phyloP scores from a whole-genome alignment of 2,329 filamentous ascomycete genomes.

The Penicillium verrucosum region DNA sequence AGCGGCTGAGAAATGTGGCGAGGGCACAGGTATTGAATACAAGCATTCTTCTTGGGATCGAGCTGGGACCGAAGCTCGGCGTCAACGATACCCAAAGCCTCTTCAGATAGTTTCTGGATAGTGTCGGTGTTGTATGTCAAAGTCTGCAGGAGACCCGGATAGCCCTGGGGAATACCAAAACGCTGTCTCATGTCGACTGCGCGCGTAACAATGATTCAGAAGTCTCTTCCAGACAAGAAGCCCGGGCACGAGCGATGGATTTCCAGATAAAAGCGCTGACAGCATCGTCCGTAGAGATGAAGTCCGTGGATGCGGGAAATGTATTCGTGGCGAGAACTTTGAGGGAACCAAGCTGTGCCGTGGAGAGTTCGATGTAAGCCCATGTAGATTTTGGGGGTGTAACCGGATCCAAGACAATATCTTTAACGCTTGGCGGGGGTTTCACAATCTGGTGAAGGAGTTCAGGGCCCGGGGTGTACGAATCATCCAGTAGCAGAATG shows the following conservation, averaged over 20 bases:
- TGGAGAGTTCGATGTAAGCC: constrained; percentile 15
- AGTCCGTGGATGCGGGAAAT: constrained; percentile 25
- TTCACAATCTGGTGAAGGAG: constrained; percentile 36
- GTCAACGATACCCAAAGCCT: constrained; percentile 36
- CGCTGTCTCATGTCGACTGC: constrained; percentile 49
- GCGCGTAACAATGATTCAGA: constrained; percentile 37
- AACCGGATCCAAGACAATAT: background rate
- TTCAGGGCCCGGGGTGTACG: constrained; percentile 37
- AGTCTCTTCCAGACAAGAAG: constrained; percentile 30
- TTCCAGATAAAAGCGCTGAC: constrained; percentile 54
- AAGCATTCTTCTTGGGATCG: constrained; percentile 26
- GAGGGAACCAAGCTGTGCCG: constrained; percentile 5
- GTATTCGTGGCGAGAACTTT: constrained; percentile 10
- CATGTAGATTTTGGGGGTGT: constrained; percentile 4
- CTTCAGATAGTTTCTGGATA: constrained; percentile 27
- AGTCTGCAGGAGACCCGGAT: constrained; percentile 50
- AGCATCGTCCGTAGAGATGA: constrained; percentile 54
- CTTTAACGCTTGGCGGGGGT: constrained; percentile 2
- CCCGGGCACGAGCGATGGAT: constrained; percentile 42
- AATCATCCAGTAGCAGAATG: constrained; percentile 42
- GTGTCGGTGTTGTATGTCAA: constrained; percentile 44
- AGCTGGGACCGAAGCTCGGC: constrained; percentile 42
- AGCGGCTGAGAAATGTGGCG: constrained; percentile 38
- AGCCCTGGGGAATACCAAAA: constrained; percentile 42
- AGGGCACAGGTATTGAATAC: constrained; percentile 41